Evolutionary conservation across 2,329 filamentous ascomycete genomes (phyloP), one percentile per base, ranked within the genome.

Genomic region (Alternaria gansuensis): DNA sequence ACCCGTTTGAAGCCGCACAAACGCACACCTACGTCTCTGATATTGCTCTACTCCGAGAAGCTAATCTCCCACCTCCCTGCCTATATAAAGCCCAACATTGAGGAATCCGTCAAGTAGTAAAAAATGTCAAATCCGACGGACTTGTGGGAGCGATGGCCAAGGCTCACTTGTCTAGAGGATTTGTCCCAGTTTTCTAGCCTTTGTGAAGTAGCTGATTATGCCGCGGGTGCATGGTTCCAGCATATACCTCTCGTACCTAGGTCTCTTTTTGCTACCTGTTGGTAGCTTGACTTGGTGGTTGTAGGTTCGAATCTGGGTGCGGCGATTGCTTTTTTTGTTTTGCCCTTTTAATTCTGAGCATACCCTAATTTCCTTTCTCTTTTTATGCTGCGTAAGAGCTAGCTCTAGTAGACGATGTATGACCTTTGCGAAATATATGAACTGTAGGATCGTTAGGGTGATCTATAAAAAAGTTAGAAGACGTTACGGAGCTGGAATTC

Each of bases 241-340:
- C 51, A 54, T 17, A 26, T 46, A 36, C 51, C 40, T 34, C 41
- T 54, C 34, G 41, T 54, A 45, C 33, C 44, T 37, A 29, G 41
- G 51, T 39, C 29, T 37, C 23, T 37, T 44, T 43, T 45, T 53
- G 40, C 14, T 8, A 17, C 3, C 28, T 46, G 37, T 54, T 13
- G 26, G 23, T 28, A n/a, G 41, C 24, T 26, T 29, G 26, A 44
- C 23, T 44, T 0, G 21, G 31, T 0, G 21, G 31, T n/a, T 37
- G 51, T 14, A 8, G 31, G 40, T 54, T 45, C 29, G 51, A 54
- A 24, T 11, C 36, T 39, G 48, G 21, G 1, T 29, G 34, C 24
- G 23, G 13, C 3, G 10, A 1, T 40, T 51, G 0, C 6, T 11
- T 17, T 26, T 37, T 31, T 51, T 26, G 26, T 31, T 51, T 40